phyloP scores from a whole-genome alignment of 2,329 filamentous ascomycete species.

The Periconia macrospinosa region DNA sequence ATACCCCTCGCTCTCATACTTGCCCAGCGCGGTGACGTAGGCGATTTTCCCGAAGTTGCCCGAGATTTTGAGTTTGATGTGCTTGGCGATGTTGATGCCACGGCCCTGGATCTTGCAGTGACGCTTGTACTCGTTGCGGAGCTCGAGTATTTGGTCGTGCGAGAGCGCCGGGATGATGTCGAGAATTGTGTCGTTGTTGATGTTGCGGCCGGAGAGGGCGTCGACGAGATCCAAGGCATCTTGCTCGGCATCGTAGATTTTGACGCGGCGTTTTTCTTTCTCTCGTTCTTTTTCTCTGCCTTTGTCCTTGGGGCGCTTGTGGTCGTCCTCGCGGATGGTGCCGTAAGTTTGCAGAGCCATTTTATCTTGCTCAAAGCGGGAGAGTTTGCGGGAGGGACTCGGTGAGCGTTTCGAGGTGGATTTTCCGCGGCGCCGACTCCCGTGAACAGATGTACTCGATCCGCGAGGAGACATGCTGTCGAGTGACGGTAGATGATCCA shows the following conservation, averaged over 20 bases:
- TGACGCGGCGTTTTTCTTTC: conserved; percentile 59
- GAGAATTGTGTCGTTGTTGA: conserved; percentile 70
- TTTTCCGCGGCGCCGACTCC: conserved; percentile 28
- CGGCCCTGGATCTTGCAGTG: conserved; percentile 81
- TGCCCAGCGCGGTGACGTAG: conserved; percentile 85
- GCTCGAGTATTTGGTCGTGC: conserved; percentile 82
- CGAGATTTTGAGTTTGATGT: conserved; percentile 79
- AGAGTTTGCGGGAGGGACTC: conserved; percentile 22
- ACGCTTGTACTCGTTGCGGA: conserved; percentile 88
- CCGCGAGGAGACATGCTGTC: conserved; percentile 35
- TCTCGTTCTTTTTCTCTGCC: conserved; percentile 20
- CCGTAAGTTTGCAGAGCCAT: conserved; percentile 38
- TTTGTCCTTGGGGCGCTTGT: conserved; percentile 6
- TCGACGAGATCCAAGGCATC: conserved; percentile 77
- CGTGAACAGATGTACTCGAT: conserved; percentile 28
- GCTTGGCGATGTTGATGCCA: conserved; percentile 83
- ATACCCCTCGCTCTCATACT: conserved; percentile 92
- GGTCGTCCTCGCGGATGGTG: conserved; percentile 23
- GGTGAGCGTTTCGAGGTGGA: conserved; percentile 37
- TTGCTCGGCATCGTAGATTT: conserved; percentile 81
- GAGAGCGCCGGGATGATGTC: conserved; percentile 82
- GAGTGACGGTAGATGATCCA: conserved; percentile 48
- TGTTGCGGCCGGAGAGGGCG: conserved; percentile 68
- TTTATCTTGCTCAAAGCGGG: conserved; percentile 26
- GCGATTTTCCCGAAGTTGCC: conserved; percentile 84